phyloP scores from a whole-genome alignment of 768 basidiomycete species.

The Psilocybe tampanensis region DNA sequence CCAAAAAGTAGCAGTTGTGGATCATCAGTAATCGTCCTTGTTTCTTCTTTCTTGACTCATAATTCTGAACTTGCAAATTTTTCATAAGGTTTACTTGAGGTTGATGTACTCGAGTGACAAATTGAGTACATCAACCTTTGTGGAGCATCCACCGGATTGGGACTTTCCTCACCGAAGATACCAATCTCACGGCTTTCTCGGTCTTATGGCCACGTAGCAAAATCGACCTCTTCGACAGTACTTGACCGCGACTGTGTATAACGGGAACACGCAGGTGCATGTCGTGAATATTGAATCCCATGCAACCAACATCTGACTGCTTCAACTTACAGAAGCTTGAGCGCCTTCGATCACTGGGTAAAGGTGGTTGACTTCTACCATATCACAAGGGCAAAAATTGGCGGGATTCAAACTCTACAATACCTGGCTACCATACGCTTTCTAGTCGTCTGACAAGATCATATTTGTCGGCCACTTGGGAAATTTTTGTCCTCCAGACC shows the following conservation, averaged over 20 bases:
- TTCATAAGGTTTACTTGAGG: no score
- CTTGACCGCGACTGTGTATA: background rate
- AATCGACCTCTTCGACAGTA: background rate
- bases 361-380: conserved; percentile 2
- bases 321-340: background rate
- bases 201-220: conserved; percentile 5
- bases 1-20: background rate
- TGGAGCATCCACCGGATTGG: background rate
- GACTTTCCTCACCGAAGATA: background rate
- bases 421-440: background rate
- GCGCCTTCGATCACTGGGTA: background rate
- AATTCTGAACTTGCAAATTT: no score
- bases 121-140: background rate
- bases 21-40: background rate
- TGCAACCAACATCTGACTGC: no score
- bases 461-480: conserved; percentile 6
- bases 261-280: no score
- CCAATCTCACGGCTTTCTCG: background rate
- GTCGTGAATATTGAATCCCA: no score
- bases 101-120: no score
- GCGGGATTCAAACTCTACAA: background rate
- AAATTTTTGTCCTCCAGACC: conserved; percentile 4
- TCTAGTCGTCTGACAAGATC: conserved; percentile 12
- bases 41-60: no score
- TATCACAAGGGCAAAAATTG: conserved; percentile 4